Evolutionary conservation across 768 basidiomycete genomes (phyloP).

Genomic region (Leccinum boreale): DNA sequence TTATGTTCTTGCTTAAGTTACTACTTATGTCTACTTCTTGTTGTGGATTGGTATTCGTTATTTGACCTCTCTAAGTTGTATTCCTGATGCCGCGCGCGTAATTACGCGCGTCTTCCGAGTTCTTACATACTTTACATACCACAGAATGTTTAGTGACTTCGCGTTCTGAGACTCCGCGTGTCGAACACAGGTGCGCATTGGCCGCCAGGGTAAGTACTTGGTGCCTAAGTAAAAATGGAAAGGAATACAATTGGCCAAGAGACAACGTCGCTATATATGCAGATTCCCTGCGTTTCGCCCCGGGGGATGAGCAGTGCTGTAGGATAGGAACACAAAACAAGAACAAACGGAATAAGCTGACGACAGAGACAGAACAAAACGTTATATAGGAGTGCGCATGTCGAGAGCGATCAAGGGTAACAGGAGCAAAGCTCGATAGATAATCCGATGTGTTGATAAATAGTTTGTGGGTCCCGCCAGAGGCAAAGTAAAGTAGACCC

Average conservation of each 20-base stretch:
- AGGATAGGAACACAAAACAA: conserved; percentile 29
- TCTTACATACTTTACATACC: conserved; percentile 12
- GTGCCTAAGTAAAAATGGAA: background rate
- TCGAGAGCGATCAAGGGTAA: conserved; percentile 38
- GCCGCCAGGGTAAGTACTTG: background rate
- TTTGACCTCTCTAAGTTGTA: conserved; percentile 13
- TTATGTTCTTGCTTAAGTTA: background rate
- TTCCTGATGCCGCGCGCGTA: background rate
- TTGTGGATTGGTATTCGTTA: background rate
- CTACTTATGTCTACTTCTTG: background rate
- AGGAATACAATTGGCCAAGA: conserved; percentile 13
- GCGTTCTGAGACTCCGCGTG: background rate
- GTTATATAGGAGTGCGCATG: conserved; percentile 33
- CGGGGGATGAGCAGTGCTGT: background rate
- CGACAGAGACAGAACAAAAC: conserved; percentile 32
- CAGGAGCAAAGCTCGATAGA: conserved; percentile 31
- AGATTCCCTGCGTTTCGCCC: conserved; percentile 8
- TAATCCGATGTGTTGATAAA: conserved; percentile 28
- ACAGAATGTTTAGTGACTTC: background rate
- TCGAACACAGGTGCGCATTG: background rate
- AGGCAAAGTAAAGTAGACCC: conserved; percentile 16
- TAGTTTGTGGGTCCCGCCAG: conserved; percentile 27
- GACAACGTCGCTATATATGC: conserved; percentile 5
- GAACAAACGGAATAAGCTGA: conserved; percentile 26
- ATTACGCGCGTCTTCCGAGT: background rate